A percentile compares a stretch with the other conserved stretches of the same genome.
Conservation (phyloP, 768 basidiomycete genomes). For the Hygrocybe punicea region DNA sequence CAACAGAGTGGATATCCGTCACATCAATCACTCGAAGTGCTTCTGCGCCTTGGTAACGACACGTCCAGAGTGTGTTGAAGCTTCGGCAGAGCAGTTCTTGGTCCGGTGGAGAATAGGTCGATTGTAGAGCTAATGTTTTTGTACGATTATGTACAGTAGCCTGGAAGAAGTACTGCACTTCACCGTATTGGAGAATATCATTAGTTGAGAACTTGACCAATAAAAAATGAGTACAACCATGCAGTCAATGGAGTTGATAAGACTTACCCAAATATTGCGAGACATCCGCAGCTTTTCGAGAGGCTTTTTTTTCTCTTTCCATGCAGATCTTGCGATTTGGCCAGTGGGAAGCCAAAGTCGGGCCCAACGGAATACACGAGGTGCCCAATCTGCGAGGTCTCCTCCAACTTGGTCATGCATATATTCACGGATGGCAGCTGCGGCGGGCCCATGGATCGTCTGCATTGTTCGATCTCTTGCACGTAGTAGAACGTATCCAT, state of each 20-base stretch:
- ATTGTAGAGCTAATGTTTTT: no score
- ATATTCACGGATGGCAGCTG: slow-evolving; percentile 20
- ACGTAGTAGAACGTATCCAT: slow-evolving; percentile 1
- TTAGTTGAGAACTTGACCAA: background rate
- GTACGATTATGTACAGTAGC: background rate
- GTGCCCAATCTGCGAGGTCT: slow-evolving; percentile 12
- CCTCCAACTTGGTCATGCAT: background rate
- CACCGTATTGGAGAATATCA: slow-evolving; percentile 1
- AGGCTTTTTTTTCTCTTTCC: slow-evolving; percentile 15
- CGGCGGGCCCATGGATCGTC: background rate
- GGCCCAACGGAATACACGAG: slow-evolving; percentile 18
- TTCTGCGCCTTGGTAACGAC: slow-evolving; percentile 10
- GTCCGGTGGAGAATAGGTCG: no score
- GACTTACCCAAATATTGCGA: slow-evolving; percentile 2
- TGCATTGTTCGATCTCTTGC: background rate
- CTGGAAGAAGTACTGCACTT: slow-evolving; percentile 20
- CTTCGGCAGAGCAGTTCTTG: no score
- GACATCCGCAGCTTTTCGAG: background rate
- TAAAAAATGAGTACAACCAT: background rate
- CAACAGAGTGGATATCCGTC: slow-evolving; percentile 15
- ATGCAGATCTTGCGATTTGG: slow-evolving; percentile 19
- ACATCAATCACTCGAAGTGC: slow-evolving; percentile 7
- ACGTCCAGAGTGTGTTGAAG: slow-evolving; percentile 7
- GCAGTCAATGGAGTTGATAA: background rate
- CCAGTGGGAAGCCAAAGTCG: slow-evolving; percentile 22